Conservation (phyloP, 345 rosid species). For the Draba incana region DNA sequence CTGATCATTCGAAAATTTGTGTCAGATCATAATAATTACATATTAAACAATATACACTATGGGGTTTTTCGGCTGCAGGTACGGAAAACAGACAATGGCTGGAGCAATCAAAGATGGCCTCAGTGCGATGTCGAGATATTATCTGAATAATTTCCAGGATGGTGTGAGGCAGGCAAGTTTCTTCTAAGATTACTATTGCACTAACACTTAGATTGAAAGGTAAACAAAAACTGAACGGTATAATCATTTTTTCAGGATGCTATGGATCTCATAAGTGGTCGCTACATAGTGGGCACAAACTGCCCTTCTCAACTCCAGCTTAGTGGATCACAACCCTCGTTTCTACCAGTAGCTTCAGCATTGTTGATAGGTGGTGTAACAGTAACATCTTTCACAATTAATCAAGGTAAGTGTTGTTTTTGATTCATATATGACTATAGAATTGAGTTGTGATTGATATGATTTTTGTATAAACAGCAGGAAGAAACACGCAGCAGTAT, state of each 20-base stretch:
- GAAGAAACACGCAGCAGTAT: conserved; percentile 75
- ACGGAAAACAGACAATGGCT: conserved; percentile 79
- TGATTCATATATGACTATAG: neutral
- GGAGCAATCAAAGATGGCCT: conserved; percentile 89
- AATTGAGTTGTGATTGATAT: conserved; percentile 17
- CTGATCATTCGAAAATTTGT: neutral
- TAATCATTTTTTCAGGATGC: conserved; percentile 66
- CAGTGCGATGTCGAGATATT: conserved; percentile 92
- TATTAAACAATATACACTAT: neutral
- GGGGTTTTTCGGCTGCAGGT: conserved; percentile 49
- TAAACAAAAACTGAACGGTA: neutral
- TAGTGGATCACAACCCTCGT: conserved; percentile 69
- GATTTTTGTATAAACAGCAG: conserved; percentile 45
- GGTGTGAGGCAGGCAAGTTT: conserved; percentile 92
- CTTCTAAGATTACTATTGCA: conserved; percentile 12
- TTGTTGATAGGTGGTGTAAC: conserved; percentile 88
- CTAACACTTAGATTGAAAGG: neutral
- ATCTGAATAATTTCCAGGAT: conserved; percentile 90
- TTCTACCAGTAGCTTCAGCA: conserved; percentile 93
- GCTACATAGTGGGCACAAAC: conserved; percentile 62
- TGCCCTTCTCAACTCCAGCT: conserved; percentile 77
- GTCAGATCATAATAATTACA: neutral
- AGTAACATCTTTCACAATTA: conserved; percentile 73
- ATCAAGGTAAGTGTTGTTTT: conserved; percentile 61
- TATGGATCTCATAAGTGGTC: conserved; percentile 92